Base-by-base conservation (phyloP, 441 rosid genomes). In the Erodium moschatum region DNA sequence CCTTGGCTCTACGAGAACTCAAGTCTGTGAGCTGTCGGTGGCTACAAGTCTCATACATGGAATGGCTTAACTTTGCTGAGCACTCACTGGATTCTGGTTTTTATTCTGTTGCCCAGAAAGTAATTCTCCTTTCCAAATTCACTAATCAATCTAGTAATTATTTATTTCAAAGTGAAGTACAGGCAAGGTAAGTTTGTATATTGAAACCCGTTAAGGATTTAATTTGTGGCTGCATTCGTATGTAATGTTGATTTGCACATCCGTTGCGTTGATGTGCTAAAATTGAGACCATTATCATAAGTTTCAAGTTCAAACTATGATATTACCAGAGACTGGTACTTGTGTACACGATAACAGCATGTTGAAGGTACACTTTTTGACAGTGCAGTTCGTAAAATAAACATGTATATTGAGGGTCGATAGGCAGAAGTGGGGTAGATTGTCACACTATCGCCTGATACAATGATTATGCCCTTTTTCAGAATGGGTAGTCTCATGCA, bases 1-100 rank as follows among this genome's bases (percentile, higher is more conserved):
- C 56, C 56, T 48, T 48, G 18, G 16, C 15, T 48, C 56, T 48
- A 5, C 56, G 56, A 16, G 56, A 48, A 48, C 56, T 48, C 16
- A 48, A 48, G 56, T 48, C 56, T 48, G 56, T 48, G 16, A n/a
- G 56, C 56, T 48, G 15, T 13, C 56, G 15, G 6, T 48, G 56
- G 56, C 56, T 48, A 13, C 56, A 48, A n/a, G 56, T 48, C 12
- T 48, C 56, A 12, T n/a, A 48, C 12, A 48, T n/a, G 15, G 56
- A 48, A 48, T 48, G 56, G 56, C 56, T 48, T 3, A 48, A 48
- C 12, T 48, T 48, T 48, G 56, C 56, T 48, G 56, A 48, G 56
- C 56, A 48, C 56, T 48, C 56, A 48, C 56, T 12, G 56, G 56
- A 48, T 48, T 12, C 5, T 48, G 56, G 56, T 48, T 48, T 48